Base-by-base conservation (phyloP, 1,139 yeast species). In the Hemisphaericaspora subhashii region DNA sequence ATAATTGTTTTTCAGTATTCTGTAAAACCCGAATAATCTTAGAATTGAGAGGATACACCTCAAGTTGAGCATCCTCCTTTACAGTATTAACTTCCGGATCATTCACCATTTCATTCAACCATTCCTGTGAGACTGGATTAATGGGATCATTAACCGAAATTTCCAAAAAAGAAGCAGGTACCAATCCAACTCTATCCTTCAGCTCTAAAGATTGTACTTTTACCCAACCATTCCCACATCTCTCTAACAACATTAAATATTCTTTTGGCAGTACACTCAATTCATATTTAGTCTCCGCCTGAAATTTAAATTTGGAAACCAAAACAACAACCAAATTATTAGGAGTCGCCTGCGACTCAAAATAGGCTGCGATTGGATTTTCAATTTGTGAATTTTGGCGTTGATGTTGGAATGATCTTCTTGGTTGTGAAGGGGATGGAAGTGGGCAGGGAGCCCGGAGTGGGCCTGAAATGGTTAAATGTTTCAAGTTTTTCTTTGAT, bases 201-300 rank as follows among this genome's bases (percentile, higher is more conserved):
- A 55, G 51, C 35, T 65, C 69, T 31, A 67, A 51, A 33, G 51
- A 53, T 43, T 62, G 57, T 25, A 66, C 72, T 36, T 56, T 46
- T 7, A 67, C 44, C 73, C 73, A 67, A 4, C 72, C 73, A 44
- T 64, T 61, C 4, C 68, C 66, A 1, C 62, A 61, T 29, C 63
- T 52, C 33, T 64, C 62, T 20, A 67, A 36, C 17, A 67, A 52
- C 42, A 61, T 63, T 23, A 65, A 45, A 32, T 60, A 61, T 36
- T 64, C 67, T 8, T 66, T 65, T 24, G 61, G 50, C 8, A 45
- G 42, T 2, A 66, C 54, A 23, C 58, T 44, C 27, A 67, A 53
- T 41, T 67, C 72, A 17, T 51, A 47, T 3, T 44, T 39, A 16
- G 52, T 46, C 40, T 63, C 66, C 3, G 67, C 66, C 3, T 37